Conservation (phyloP, 2,329 filamentous ascomycete genomes). For the Aspergillus uvarum region DNA sequence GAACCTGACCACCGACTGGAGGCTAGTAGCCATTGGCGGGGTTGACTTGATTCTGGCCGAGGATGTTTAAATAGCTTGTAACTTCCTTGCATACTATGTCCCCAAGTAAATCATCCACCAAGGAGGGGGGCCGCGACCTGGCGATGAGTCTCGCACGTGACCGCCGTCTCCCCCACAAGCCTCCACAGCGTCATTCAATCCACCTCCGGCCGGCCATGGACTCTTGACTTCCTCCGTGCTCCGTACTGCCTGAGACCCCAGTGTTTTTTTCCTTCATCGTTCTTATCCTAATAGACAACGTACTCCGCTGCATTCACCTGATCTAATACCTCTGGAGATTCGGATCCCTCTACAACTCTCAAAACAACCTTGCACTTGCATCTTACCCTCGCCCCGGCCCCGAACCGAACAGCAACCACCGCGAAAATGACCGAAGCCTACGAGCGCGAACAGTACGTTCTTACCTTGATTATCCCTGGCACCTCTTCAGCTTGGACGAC, state of each 20-base stretch:
- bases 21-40: background rate
- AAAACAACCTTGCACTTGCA: no score
- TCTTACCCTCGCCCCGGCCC: background rate
- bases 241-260: background rate
- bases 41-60: background rate
- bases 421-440: conserved; percentile 69
- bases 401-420: background rate
- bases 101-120: no score
- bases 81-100: no score
- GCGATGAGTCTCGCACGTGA: background rate
- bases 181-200: conserved; percentile 6
- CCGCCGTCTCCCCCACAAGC: background rate
- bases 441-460: conserved; percentile 66
- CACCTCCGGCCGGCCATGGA: no score
- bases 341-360: no score
- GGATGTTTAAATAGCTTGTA: background rate
- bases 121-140: background rate
- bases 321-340: no score
- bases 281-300: no score
- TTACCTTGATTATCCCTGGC: conserved; percentile 1
- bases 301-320: no score
- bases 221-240: background rate
- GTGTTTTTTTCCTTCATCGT: no score
- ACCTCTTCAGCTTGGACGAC: background rate
- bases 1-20: background rate